These are phyloP conservation scores for Scutellaria barbata DNA, from an alignment of 257 asterid genomes.

Conservation along the genomic window DNA sequence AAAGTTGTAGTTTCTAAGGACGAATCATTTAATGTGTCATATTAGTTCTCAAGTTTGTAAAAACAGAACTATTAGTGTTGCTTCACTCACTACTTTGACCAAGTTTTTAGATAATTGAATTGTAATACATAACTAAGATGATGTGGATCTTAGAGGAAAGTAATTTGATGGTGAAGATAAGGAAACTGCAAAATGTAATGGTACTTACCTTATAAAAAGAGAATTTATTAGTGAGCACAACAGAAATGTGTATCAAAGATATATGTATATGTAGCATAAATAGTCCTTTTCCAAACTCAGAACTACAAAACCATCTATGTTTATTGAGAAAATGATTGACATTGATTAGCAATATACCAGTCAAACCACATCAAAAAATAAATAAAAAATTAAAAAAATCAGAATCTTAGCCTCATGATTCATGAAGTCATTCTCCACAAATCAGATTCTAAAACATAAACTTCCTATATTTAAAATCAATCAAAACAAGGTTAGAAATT, in stretches of 20 bases:
- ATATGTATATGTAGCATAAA: not conserved
- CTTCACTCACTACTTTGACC: not conserved
- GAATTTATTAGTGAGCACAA: not conserved
- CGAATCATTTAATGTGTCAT: not conserved
- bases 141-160: slow-evolving; percentile 12
- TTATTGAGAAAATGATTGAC: not conserved
- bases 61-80: not conserved
- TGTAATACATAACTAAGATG: not conserved
- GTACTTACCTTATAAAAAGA: not conserved
- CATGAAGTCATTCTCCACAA: not conserved
- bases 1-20: not conserved
- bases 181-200: not conserved
- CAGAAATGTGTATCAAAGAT: not conserved
- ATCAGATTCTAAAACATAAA: not conserved
- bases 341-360: not conserved
- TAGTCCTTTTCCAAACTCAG: not conserved
- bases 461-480: not conserved
- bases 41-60: not conserved
- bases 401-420: slow-evolving; percentile 6
- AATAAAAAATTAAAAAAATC: not conserved
- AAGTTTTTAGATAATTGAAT: not conserved
- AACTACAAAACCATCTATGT: not conserved
- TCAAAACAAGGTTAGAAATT: not conserved
- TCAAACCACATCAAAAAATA: not conserved
- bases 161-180: slow-evolving; percentile 11